Base-by-base conservation (phyloP, 2,329 filamentous ascomycete species). In the Cladosporium sp. region DNA sequence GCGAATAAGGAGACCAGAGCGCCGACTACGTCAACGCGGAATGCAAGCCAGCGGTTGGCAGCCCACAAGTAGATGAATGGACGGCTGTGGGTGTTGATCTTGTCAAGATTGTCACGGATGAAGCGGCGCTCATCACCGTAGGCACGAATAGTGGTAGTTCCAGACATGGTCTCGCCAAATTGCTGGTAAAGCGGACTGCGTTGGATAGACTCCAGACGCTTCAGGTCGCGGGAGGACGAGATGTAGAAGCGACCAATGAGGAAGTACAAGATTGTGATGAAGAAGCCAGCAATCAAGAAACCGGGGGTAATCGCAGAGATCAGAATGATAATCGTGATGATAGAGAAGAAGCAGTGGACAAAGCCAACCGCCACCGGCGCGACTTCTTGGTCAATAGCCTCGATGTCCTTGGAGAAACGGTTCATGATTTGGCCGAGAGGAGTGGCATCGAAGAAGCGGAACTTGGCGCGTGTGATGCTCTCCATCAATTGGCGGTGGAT, bases 31-130 rank as follows among this genome's bases (percentile, higher is more conserved):
- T 99, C 95, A 11, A 96, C 93, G 64, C 95, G 87, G 80, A 98
- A 91, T 2, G 94, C 89, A 49, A 99, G 89, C 95, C 95, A 99
- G 81, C 95, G 88, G 80, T 99, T 98, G 76, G 92, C 91, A 53
- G 91, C 93, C 95, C 95, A 99, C 14, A 98, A 82, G 75, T 93
- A 98, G 77, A 98, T 94, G 79, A 97, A 98, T 0, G 95, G 95
- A 58, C 95, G 88, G 73, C 91, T 90, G 76, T 97, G 93, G 8
- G 89, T 90, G 79, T 99, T 97, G 78, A 99, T 92, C 72, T 91
- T 90, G 64, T 83, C 79, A 66, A 98, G 83, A 73, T 98, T 99
- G 74, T 99, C 94, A 23, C 93, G 86, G 70, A 97, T 91, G 78
- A 99, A 99, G 39, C 95, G 89, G 63, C 91, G 87, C 77, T 97